These are phyloP conservation scores for Xylaria bambusicola DNA, from an alignment of 495 filamentous ascomycete species.

Conservation along the genomic window DNA sequence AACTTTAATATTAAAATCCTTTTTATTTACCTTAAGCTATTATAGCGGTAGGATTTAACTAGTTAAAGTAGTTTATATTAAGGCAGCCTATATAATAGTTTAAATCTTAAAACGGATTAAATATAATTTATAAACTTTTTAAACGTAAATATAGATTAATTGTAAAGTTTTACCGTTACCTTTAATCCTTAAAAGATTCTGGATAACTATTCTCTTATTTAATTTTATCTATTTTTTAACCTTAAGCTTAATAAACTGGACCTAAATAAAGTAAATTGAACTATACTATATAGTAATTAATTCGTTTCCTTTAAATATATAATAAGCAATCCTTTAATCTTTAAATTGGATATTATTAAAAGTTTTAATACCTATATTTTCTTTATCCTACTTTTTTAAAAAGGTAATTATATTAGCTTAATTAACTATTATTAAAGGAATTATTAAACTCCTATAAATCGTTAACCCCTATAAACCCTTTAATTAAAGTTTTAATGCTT, in stretches of 20 bases:
- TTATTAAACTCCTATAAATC: not conserved
- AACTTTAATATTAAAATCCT: not conserved
- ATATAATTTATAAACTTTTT: not conserved
- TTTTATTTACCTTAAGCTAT: not conserved
- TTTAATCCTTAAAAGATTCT: not conserved
- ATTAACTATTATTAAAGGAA: not conserved
- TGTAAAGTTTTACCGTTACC: not conserved
- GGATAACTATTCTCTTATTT: not conserved
- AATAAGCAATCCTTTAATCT: not conserved
- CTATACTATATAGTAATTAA: not conserved
- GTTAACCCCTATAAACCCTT: not conserved
- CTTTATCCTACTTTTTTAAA: not conserved
- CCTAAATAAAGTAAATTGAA: not conserved
- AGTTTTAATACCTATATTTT: not conserved
- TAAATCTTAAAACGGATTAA: not conserved
- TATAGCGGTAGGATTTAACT: not conserved
- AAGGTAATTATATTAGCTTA: not conserved
- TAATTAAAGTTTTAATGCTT: not conserved
- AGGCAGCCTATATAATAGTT: not conserved
- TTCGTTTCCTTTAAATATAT: not conserved
- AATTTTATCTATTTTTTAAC: not conserved
- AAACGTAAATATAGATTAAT: not conserved
- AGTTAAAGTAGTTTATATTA: not conserved
- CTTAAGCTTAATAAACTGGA: not conserved
- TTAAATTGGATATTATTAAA: not conserved